Evolutionary conservation across 1,139 yeast genomes (phyloP), one percentile per base, ranked within the genome.

Genomic region (Suhomyces coccinellae): DNA sequence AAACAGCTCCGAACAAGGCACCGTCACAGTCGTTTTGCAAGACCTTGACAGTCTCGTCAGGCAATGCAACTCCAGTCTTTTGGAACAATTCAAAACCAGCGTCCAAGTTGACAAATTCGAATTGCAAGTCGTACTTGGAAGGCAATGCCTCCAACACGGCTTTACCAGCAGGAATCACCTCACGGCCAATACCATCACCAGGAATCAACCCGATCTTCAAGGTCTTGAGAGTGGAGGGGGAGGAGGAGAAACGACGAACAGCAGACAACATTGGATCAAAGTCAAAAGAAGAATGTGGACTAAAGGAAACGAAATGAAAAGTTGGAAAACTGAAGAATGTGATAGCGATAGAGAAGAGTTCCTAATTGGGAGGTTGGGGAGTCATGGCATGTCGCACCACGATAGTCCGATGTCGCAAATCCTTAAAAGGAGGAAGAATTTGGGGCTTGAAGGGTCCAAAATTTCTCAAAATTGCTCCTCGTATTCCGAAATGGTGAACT

Each of bases 121-220:
- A 93, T 45, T 81, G 75, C 55, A 93, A 79, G 41, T 87, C 95
- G 61, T 77, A 87, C 54, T 79, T 77, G 27, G 83, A 66, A 41
- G 96, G 95, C 49, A 93, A 79, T 51, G 83, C 84, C 68, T 91
- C 93, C 57, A 93, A 77, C 27, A 93, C 81, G 50, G 87, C 86
- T 60, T 80, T 79, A 59, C 98, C 98, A 40, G 98, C 87, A 51
- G 99, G 99, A 52, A 93, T 90, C 41, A 93, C 99, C 70, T 93
- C 99, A 61, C 88, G 83, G 46, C 99, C 99, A 59, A 93, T 93
- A 52, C 99, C 99, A 66, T 93, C 99, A 64, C 99, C 99, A 43
- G 99, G 97, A 59, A 93, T 90, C 62, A 93, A 79, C 29, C 80
- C 80, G 49, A 74, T 74, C 55, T 72, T 74, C 49, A 74, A 63